phyloP scores from a whole-genome alignment of 192 early-diverging fungal genomes.

The Podila horticola region DNA sequence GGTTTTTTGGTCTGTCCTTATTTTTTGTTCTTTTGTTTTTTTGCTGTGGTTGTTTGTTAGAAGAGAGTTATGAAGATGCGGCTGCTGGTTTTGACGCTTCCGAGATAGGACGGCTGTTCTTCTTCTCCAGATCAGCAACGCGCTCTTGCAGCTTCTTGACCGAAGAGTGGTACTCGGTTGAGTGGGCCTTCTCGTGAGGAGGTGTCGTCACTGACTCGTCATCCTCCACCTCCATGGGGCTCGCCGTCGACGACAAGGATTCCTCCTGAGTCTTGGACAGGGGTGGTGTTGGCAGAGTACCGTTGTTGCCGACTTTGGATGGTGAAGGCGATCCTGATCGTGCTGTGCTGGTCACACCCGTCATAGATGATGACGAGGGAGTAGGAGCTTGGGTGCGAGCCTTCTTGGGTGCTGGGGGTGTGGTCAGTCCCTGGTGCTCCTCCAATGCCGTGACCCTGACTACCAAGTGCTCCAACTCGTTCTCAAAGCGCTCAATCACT shows the following conservation, averaged over 20 bases:
- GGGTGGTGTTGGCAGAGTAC: slow-evolving; percentile 44
- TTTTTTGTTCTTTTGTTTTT: no score
- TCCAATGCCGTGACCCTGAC: slow-evolving; percentile 26
- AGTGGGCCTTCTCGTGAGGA: slow-evolving; percentile 3
- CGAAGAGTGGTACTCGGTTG: slow-evolving; percentile 29
- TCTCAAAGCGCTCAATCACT: slow-evolving; percentile 58
- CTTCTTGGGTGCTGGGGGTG: slow-evolving; percentile 28
- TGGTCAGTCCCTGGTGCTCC: slow-evolving; percentile 36
- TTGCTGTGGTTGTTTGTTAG: no score
- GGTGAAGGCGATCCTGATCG: slow-evolving; percentile 14
- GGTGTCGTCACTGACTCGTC: background rate
- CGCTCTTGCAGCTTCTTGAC: slow-evolving; percentile 47
- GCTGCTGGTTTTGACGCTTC: no score
- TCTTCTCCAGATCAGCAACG: slow-evolving; percentile 38
- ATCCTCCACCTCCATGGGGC: slow-evolving; percentile 36
- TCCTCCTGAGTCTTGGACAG: slow-evolving; percentile 39
- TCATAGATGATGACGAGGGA: background rate
- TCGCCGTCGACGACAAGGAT: background rate
- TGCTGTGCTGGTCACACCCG: slow-evolving; percentile 14
- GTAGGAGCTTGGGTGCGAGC: background rate
- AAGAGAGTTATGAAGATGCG: no score
- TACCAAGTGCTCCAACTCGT: slow-evolving; percentile 48
- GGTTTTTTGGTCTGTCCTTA: no score
- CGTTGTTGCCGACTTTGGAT: slow-evolving; percentile 24
- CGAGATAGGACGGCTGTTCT: no score